Evolutionary conservation across 176 grass and related monocot species (phyloP), one percentile per base, ranked within the genome.

Genomic region (Eragrostis curvula): DNA sequence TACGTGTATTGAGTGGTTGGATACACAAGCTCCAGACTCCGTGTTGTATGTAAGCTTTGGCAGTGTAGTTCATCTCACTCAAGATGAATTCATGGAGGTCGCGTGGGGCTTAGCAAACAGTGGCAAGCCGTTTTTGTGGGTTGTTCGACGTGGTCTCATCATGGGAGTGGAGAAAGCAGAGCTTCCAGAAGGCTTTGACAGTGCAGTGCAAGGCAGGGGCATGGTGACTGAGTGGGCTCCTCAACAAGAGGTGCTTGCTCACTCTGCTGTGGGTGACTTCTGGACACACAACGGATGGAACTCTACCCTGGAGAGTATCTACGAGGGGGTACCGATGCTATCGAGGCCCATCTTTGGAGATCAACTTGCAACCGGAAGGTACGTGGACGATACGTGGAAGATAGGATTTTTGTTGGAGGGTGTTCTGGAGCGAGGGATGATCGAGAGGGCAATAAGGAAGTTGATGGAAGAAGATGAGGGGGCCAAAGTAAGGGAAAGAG

Each of bases 231-330:
- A 55, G 51, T 87, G 79, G 85, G 85, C 85, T 0, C 79, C 85
- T 2, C 85, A 87, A n/a, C 70, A 71, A 20, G 71, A 82, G 21
- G 85, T 82, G 51, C 64, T 87, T 9, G 40, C 48, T 0, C 85
- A 87, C 62, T 62, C 15, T 0, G 49, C 78, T 1, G 78, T 87
- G 8, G 85, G 68, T 0, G 70, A 41, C 0, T 87, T 87, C 12
- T 71, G 72, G 72, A 87, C 85, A 8, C 85, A 87, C 28, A 60
- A 29, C 4, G 85, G 85, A 7, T 87, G 85, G 85, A 87, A 87
- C 78, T 87, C 85, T 1, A 87, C 62, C 0, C 2, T 87, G 7
- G 85, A 87, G 59, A 72, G 77, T 14, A 39, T 81, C 0, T 71
- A 39, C 3, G 77, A 79, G 57, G 85, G 77, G 29, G 78, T 87